Base-by-base conservation (phyloP, 306 rosid genomes). In the Erythrophleum fordii region DNA sequence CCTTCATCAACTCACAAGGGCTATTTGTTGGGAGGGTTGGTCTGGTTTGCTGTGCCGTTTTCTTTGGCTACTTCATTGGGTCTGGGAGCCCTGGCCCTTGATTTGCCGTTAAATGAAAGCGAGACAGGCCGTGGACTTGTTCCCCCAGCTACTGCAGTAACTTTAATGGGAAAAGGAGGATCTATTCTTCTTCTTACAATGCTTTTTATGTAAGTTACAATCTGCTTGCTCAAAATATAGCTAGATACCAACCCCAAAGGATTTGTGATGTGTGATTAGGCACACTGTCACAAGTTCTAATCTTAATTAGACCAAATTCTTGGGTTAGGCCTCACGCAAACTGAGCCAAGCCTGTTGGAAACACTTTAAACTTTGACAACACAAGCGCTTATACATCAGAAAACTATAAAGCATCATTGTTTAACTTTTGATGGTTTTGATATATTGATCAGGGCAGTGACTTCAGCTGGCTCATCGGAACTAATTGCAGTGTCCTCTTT, bases 41-140 rank as follows among this genome's bases (percentile, higher is more conserved):
- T 95, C 61, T 95, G 98, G 98, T 95, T 95, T 90, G 98, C 97
- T 4, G 98, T 95, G 79, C 98, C 97, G 73, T 95, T 95, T 84
- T 91, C 98, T 72, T 88, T 95, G 80, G 98, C 97, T 37, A 95
- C 98, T 76, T 86, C 97, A 68, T 82, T 95, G 34, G 98, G 97
- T 78, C 68, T 95, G 37, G 98, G 98, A 78, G 97, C 98, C 14
- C 48, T 95, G n/a, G 98, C 98, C 48, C 97, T 95, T 78, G 95
- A 95, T 87, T 83, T 95, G 53, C 97, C 98, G 11, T 76, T 92
- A 71, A 91, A 88, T 8, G 85, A 80, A 75, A 86, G 88, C 2
- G 98, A 95, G 75, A 97, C 98, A 29, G 86, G 94, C 72, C 92
- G 83, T 2, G 97, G 98, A 75, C 94, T 92, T 39, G 98, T 92